These are phyloP conservation scores for Amoebophrya sp. DNA, from an alignment of 169 alveolate genomes.

Conservation along the genomic window DNA sequence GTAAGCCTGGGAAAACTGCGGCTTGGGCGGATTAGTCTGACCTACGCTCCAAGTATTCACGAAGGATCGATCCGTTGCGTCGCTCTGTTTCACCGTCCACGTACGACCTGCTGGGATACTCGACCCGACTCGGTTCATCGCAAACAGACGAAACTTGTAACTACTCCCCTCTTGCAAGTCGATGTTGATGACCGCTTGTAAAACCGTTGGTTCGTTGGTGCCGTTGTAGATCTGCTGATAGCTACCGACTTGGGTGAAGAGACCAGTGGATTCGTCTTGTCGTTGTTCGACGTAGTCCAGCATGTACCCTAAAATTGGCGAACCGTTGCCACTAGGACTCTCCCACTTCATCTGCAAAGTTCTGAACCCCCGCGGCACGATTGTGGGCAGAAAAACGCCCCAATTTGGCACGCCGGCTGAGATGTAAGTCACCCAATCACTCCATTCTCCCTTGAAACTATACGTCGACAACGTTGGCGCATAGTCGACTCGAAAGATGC, in stretches of 20 bases:
- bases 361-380: not conserved
- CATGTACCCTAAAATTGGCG: not conserved
- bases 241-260: not conserved
- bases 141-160: not conserved
- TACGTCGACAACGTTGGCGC: not conserved
- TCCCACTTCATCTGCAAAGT: not conserved
- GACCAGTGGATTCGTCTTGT: not conserved
- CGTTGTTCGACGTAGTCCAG: constrained; percentile 15
- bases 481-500: not conserved
- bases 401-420: constrained; percentile 13
- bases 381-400: not conserved
- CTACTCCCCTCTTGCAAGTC: not conserved
- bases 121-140: not conserved
- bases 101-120: not conserved
- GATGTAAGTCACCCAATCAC: not conserved
- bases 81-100: not conserved
- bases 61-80: not conserved
- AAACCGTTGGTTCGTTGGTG: not conserved
- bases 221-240: not conserved
- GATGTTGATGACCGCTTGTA: constrained; percentile 24
- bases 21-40: not conserved
- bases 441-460: not conserved
- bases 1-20: not conserved
- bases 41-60: not conserved
- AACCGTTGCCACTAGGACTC: not conserved